Base-by-base conservation (phyloP, 345 rosid species). In the Microcos paniculata region DNA sequence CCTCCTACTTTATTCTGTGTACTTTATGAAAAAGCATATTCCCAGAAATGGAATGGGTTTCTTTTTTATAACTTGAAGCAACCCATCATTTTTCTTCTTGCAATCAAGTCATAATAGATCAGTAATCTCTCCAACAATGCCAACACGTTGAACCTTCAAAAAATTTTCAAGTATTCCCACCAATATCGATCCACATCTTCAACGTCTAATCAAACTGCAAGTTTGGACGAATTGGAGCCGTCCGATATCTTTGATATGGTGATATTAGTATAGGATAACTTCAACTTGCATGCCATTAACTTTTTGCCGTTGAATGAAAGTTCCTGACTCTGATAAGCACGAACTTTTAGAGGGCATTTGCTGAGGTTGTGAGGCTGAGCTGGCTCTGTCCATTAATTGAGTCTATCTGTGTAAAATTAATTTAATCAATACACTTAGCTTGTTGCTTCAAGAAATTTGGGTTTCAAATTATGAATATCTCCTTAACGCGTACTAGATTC, bases 21-120 rank as follows among this genome's bases (percentile, higher is more conserved):
- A 67, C 49, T 45, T 67, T 48, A 53, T 18, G 48, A 58, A 28
- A 48, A 42, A 43, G 72, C 57, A 68, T 80, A 70, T 62, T 79
- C 64, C 46, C 63, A 21, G 4, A 67, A 23, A 23, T 35, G 31
- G 48, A 58, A 59, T 16, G 18, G 18, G 10, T 40, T 28, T 61
- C 40, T 65, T 45, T 26, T 45, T 53, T 42, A 73, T 73, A n/a
- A n/a, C n/a, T 78, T 64, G 51, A 57, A 7, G 28, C 58, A 8
- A 46, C 43, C 33, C 57, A 58, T 48, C 62, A 12, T 35, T 40
- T 30, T 62, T 75, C 33, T 23, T 1, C 19, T 15, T 45, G 28
- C 43, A n/a, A 71, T 62, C 43, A 12, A 15, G 66, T 56, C 69
- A 4, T 23, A 15, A 10, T 16, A 9, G 24, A 40, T 35, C 40